These are phyloP conservation scores for Gyrodon lividus DNA, from an alignment of 768 basidiomycete species.

Conservation along the genomic window DNA sequence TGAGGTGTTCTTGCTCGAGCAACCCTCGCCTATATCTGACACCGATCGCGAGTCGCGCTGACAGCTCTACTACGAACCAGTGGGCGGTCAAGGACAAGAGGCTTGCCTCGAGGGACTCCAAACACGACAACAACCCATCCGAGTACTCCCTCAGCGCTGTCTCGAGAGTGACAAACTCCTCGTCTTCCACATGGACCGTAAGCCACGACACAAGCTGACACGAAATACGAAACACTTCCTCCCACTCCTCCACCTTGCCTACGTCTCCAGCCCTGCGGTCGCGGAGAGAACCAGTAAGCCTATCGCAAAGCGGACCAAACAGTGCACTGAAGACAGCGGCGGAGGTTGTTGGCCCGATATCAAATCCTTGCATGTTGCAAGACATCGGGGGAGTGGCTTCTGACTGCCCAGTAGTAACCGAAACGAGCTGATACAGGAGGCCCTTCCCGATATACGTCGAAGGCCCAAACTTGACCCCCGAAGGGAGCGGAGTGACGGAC, in stretches of 20 bases:
- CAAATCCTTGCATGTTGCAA: slow-evolving; percentile 38
- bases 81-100: slow-evolving; percentile 42
- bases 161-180: slow-evolving; percentile 32
- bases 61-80: slow-evolving; percentile 67
- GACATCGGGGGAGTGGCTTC: slow-evolving; percentile 30
- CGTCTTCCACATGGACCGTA: slow-evolving; percentile 34
- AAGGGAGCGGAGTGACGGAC: slow-evolving; percentile 46
- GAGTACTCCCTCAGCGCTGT: slow-evolving; percentile 37
- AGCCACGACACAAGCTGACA: slow-evolving; percentile 50
- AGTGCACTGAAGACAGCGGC: slow-evolving; percentile 43
- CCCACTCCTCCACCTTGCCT: slow-evolving; percentile 38
- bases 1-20: slow-evolving; percentile 19
- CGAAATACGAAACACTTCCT: slow-evolving; percentile 36
- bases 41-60: slow-evolving; percentile 37
- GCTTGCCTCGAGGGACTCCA: slow-evolving; percentile 37
- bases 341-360: slow-evolving; percentile 44
- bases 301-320: slow-evolving; percentile 48
- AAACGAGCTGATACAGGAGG: slow-evolving; percentile 55
- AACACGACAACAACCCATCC: slow-evolving; percentile 35
- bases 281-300: slow-evolving; percentile 38
- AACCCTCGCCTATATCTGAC: slow-evolving; percentile 29
- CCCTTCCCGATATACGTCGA: slow-evolving; percentile 61
- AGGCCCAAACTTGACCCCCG: slow-evolving; percentile 50
- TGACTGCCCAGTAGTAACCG: slow-evolving; percentile 31
- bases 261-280: slow-evolving; percentile 30